Base-by-base conservation (phyloP, 2,329 filamentous ascomycete genomes). In the Xylaria polymorpha region DNA sequence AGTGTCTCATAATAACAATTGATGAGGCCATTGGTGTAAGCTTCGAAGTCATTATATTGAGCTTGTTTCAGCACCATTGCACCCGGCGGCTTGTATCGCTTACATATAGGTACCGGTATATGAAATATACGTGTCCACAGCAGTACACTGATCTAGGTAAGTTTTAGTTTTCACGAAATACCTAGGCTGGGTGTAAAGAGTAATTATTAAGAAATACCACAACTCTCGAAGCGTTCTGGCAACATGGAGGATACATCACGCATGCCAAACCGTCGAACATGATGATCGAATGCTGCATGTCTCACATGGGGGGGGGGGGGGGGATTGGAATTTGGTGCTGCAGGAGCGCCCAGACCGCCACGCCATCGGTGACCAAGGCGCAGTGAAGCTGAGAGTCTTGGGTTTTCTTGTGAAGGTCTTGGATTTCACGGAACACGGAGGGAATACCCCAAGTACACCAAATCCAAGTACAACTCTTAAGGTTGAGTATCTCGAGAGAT, bases 361-460 rank as follows among this genome's bases (percentile, higher is more conserved):
- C 39, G 39, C 60, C 22, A 50, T 15, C 12, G 20, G 41, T 46
- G 39, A 60, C 35, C 32, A 20, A 48, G 39, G 55, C 61, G 61
- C 22, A 55, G 32, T 18, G 29, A 60, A 43, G 55, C 56, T 29
- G 48, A 67, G 55, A 48, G 29, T 64, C 60, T 59, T 67, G 14
- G n/a, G 15, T 25, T 48, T 3, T 59, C 37, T 53, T 35, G 25
- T 32, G 9, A 35, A 44, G 5, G 9, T 44, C 18, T 22, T 50
- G 18, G 29, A 35, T 43, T 18, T 25, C 20, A 14, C 9, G 39
- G n/a, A 32, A 46, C n/a, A 48, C 32, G 18, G 12, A 53, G 3
- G 1, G 15, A 32, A 18, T 51, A 25, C 4, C 35, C 15, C 6
- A 41, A 41, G 37, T 1, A 41, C 3, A 15, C 12, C 37, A 14